A percentile compares a stretch with the other conserved stretches of the same genome.
These are phyloP conservation scores for Suillus discolor DNA, from an alignment of 768 basidiomycete species.

Conservation along the genomic window DNA sequence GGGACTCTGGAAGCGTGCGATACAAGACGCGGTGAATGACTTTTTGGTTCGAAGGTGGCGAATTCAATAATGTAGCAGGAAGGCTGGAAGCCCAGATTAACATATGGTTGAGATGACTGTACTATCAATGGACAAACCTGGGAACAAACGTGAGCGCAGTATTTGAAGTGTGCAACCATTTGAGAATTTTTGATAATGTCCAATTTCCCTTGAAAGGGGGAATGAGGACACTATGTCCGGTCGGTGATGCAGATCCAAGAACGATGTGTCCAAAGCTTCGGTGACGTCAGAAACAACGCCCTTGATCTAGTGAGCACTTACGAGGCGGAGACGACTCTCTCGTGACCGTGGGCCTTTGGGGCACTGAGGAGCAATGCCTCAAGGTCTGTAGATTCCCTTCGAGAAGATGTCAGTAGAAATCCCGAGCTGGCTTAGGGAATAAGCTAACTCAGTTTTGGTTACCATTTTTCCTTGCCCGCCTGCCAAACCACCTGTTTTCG, in stretches of 20 bases:
- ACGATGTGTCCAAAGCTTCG: slow-evolving; percentile 64
- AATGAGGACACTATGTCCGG: slow-evolving; percentile 28
- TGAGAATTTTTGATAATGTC: slow-evolving; percentile 43
- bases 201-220: slow-evolving; percentile 50
- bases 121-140: slow-evolving; percentile 39
- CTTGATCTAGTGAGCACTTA: slow-evolving; percentile 25
- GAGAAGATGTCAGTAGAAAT: neutral
- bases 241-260: slow-evolving; percentile 39
- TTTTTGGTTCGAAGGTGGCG: slow-evolving; percentile 32
- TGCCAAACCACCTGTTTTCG: slow-evolving; percentile 41
- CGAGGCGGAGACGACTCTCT: slow-evolving; percentile 42
- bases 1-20: slow-evolving; percentile 32
- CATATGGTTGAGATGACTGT: no score
- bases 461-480: slow-evolving; percentile 36
- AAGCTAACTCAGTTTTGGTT: slow-evolving; percentile 39
- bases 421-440: neutral
- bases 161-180: slow-evolving; percentile 44
- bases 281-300: slow-evolving; percentile 5
- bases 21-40: slow-evolving; percentile 53
- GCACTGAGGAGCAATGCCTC: slow-evolving; percentile 5
- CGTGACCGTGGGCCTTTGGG: slow-evolving; percentile 4
- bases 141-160: slow-evolving; percentile 49
- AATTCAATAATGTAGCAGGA: slow-evolving; percentile 38
- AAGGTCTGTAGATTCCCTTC: slow-evolving; percentile 2
- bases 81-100: slow-evolving; percentile 31